phyloP scores from a whole-genome alignment of 164 flowering plant species.

The Taxillus chinensis region DNA sequence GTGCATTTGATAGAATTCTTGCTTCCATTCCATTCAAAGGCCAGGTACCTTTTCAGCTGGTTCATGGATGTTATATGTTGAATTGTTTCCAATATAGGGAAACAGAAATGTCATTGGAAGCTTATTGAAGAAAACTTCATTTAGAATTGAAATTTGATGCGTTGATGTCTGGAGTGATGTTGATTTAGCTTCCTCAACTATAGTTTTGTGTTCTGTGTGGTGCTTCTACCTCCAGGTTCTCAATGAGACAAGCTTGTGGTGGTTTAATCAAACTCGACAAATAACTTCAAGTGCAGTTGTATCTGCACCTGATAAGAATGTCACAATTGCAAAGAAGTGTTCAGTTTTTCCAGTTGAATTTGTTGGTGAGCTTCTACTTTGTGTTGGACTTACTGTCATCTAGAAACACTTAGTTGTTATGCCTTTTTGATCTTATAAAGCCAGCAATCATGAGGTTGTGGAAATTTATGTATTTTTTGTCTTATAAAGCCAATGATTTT shows the following conservation, averaged over 20 bases:
- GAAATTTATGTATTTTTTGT: not conserved
- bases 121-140: not conserved
- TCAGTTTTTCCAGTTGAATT: conserved; percentile 91
- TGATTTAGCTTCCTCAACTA: not conserved
- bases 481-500: not conserved
- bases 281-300: conserved; percentile 77
- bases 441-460: not conserved
- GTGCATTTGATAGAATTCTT: conserved; percentile 91
- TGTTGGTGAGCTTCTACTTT: conserved; percentile 59
- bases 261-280: conserved; percentile 74
- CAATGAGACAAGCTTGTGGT: conserved; percentile 94
- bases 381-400: too few species aligned
- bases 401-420: too few species aligned
- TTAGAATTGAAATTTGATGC: not conserved
- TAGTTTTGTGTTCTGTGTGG: not conserved
- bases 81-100: not conserved
- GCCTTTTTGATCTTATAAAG: too few species aligned
- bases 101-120: not conserved
- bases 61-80: not conserved
- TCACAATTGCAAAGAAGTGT: conserved; percentile 90
- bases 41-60: conserved; percentile 38
- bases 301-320: conserved; percentile 74
- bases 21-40: conserved; percentile 97
- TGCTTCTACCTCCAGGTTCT: conserved; percentile 48
- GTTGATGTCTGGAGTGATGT: too few species aligned